phyloP scores from a whole-genome alignment of 352 stramenopile species.

The Globisporangium cederbergense region DNA sequence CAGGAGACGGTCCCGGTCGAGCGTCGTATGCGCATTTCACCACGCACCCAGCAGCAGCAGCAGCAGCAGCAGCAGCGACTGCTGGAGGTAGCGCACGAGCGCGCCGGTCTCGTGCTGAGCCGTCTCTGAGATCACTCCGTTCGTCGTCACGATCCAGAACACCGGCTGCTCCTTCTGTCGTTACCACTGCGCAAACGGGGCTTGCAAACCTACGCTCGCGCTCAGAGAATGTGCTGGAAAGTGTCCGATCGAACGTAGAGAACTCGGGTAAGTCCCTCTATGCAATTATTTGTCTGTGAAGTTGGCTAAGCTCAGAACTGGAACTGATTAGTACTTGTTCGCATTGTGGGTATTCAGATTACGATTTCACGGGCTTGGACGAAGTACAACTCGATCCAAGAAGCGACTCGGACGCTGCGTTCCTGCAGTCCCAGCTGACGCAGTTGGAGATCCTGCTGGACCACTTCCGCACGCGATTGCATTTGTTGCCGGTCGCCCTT shows the following conservation, averaged over 20 bases:
- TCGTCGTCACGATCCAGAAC: constrained; percentile 2
- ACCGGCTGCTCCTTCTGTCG: background rate
- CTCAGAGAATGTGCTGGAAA: constrained; percentile 31
- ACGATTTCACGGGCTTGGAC: constrained; percentile 19
- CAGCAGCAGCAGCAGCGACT: background rate
- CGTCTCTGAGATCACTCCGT: constrained; percentile 6
- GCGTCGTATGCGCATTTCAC: constrained; percentile 17
- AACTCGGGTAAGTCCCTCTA: constrained; percentile 23
- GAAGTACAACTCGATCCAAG: constrained; percentile 14
- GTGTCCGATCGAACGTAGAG: constrained; percentile 39
- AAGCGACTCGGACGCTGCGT: constrained; percentile 22
- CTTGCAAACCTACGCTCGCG: constrained; percentile 32
- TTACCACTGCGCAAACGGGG: constrained; percentile 11
- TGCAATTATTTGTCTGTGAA: background rate
- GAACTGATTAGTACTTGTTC: background rate
- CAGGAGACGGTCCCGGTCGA: background rate
- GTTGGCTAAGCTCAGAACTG: background rate
- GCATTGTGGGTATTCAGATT: constrained; percentile 9
- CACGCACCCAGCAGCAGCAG: background rate
- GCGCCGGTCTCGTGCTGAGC: constrained; percentile 8
- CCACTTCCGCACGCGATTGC: constrained; percentile 44
- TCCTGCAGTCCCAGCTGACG: constrained; percentile 50
- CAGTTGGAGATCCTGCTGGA: constrained; percentile 42
- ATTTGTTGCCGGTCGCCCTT: constrained; percentile 43
- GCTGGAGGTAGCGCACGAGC: background rate